These are phyloP conservation scores for Przewalskia tangutica DNA, from an alignment of 257 asterid species.

Conservation along the genomic window DNA sequence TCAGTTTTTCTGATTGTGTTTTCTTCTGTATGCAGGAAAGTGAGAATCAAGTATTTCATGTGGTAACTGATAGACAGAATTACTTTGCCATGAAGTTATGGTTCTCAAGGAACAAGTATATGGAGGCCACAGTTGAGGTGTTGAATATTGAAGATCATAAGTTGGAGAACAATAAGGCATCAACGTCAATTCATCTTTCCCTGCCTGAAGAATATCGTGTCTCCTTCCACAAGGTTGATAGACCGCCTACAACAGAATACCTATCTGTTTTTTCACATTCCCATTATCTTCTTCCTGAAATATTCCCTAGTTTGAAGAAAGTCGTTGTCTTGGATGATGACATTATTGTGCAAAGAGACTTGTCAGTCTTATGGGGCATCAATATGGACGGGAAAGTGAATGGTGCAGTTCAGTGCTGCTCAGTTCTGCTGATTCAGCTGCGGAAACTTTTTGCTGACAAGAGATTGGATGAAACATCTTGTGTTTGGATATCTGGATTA, in stretches of 20 bases:
- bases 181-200: constrained; percentile 41
- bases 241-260: constrained; percentile 55
- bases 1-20: constrained; percentile 11
- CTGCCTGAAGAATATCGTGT: constrained; percentile 89
- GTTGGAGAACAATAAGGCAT: constrained; percentile 37
- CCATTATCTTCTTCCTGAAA: constrained; percentile 76
- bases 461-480: constrained; percentile 44
- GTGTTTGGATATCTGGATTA: constrained; percentile 91
- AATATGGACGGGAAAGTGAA: constrained; percentile 84
- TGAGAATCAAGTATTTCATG: constrained; percentile 71
- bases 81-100: constrained; percentile 83
- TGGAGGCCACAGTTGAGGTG: constrained; percentile 74
- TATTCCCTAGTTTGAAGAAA: constrained; percentile 59
- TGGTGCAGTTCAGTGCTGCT: constrained; percentile 70
- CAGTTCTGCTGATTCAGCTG: constrained; percentile 57
- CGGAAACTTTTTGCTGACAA: constrained; percentile 35
- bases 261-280: constrained; percentile 74
- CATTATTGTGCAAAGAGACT: constrained; percentile 75
- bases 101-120: constrained; percentile 61
- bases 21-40: constrained; percentile 56
- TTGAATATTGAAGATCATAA: constrained; percentile 69
- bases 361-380: constrained; percentile 78
- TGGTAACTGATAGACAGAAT: constrained; percentile 80
- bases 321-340: constrained; percentile 91
- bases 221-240: constrained; percentile 59